Conservation (phyloP, 331 rosid species). For the Pyracantha coccinea region DNA sequence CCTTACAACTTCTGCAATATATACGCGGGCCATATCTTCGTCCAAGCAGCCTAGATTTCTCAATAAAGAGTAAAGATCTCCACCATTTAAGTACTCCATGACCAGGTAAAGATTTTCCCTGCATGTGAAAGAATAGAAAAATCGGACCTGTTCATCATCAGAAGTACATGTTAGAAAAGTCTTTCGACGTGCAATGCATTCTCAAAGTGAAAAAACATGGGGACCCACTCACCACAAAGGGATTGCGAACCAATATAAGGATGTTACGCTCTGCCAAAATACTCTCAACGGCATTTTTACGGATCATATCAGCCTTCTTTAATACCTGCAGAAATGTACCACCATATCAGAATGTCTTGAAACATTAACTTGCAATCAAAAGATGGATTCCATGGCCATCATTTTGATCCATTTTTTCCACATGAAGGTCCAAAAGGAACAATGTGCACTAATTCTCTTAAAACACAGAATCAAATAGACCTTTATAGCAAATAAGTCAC, state of each 20-base stretch:
- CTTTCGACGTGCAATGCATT: slow-evolving; percentile 13
- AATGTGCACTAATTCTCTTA: neutral
- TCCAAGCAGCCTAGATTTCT: slow-evolving; percentile 90
- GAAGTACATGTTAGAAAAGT: slow-evolving; percentile 22
- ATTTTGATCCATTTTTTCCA: neutral
- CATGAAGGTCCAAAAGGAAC: neutral
- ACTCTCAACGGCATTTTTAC: slow-evolving; percentile 94
- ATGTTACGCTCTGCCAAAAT: slow-evolving; percentile 96
- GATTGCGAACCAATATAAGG: slow-evolving; percentile 86
- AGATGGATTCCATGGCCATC: neutral
- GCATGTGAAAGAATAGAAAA: slow-evolving; percentile 98
- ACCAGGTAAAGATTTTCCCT: slow-evolving; percentile 93
- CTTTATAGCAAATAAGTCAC: slow-evolving; percentile 98
- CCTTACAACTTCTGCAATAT: slow-evolving; percentile 96
- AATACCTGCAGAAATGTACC: slow-evolving; percentile 49
- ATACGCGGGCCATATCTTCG: slow-evolving; percentile 83
- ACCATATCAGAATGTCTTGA: neutral
- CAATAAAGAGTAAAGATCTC: slow-evolving; percentile 88
- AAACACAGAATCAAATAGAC: slow-evolving; percentile 15
- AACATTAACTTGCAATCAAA: slow-evolving; percentile 9
- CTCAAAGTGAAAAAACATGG: slow-evolving; percentile 8
- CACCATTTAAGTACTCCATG: slow-evolving; percentile 97
- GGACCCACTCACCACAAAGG: slow-evolving; percentile 80
- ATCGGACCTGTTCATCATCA: slow-evolving; percentile 78
- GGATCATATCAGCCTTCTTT: slow-evolving; percentile 95